Evolutionary conservation across 768 basidiomycete species (phyloP).

Genomic region (Candolleomyces aberdarensis): DNA sequence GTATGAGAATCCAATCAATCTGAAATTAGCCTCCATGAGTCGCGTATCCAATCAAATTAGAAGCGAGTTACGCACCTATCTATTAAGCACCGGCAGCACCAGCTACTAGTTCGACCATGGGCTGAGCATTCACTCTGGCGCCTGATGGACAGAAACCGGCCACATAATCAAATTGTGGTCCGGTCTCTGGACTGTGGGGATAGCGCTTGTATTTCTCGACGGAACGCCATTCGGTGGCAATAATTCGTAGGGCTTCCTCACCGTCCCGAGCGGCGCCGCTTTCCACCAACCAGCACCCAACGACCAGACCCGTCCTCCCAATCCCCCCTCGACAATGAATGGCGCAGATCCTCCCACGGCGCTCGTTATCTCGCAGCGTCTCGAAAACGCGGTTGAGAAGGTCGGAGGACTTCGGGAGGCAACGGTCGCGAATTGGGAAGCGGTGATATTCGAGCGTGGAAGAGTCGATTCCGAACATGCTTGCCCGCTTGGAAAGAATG

Average conservation of each 20-base stretch:
- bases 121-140: conserved; percentile 9
- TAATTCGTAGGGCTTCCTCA: conserved; percentile 58
- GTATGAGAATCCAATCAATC: neutral
- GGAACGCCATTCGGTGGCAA: conserved; percentile 67
- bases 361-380: conserved; percentile 58
- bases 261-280: conserved; percentile 60
- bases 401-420: conserved; percentile 55
- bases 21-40: neutral
- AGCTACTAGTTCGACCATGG: conserved; percentile 2
- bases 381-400: conserved; percentile 58
- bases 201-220: conserved; percentile 78
- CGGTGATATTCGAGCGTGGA: conserved; percentile 67
- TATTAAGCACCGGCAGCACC: neutral
- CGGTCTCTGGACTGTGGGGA: conserved; percentile 78
- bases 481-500: conserved; percentile 50
- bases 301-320: conserved; percentile 60
- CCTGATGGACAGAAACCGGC: conserved; percentile 41
- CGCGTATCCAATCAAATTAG: neutral
- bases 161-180: conserved; percentile 75
- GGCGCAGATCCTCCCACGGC: conserved; percentile 56
- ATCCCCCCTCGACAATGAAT: conserved; percentile 83
- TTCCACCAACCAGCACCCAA: conserved; percentile 77
- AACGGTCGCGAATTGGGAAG: conserved; percentile 76
- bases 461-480: conserved; percentile 52
- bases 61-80: neutral